Conservation (phyloP, 2,329 filamentous ascomycete species). For the Capronia americana region DNA sequence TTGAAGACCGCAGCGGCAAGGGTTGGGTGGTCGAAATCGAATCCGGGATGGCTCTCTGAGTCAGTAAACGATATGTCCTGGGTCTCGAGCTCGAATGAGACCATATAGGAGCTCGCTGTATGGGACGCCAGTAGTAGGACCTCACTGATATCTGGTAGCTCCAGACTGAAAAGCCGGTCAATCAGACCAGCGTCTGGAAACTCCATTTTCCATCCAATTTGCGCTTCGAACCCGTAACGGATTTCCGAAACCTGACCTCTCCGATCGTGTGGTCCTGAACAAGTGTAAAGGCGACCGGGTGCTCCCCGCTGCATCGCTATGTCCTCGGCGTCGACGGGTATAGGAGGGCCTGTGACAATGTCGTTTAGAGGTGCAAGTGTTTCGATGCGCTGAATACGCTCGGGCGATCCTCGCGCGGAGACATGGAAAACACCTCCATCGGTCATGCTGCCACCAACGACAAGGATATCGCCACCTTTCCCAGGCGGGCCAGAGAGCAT, state of each 20-base stretch:
- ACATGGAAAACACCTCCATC: conserved; percentile 78
- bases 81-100: conserved; percentile 48
- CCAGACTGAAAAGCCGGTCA: conserved; percentile 53
- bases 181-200: conserved; percentile 51
- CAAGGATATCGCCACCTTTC: conserved; percentile 74
- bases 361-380: conserved; percentile 65
- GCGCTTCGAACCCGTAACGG: conserved; percentile 72
- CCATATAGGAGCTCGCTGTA: conserved; percentile 48
- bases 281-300: conserved; percentile 30
- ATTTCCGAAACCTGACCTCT: conserved; percentile 72
- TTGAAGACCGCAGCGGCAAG: conserved; percentile 51
- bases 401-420: conserved; percentile 61
- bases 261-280: conserved; percentile 43
- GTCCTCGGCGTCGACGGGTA: conserved; percentile 12
- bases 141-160: conserved; percentile 44
- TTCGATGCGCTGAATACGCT: conserved; percentile 66
- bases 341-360: conserved; percentile 36
- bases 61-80: conserved; percentile 50
- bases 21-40: conserved; percentile 53
- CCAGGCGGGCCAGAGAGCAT: conserved; percentile 56
- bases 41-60: conserved; percentile 45
- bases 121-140: conserved; percentile 52
- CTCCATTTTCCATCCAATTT: conserved; percentile 59
- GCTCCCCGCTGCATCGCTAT: conserved; percentile 7
- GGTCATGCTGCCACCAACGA: conserved; percentile 79